Conservation (phyloP, 306 rosid species). For the Malus sylvestris region DNA sequence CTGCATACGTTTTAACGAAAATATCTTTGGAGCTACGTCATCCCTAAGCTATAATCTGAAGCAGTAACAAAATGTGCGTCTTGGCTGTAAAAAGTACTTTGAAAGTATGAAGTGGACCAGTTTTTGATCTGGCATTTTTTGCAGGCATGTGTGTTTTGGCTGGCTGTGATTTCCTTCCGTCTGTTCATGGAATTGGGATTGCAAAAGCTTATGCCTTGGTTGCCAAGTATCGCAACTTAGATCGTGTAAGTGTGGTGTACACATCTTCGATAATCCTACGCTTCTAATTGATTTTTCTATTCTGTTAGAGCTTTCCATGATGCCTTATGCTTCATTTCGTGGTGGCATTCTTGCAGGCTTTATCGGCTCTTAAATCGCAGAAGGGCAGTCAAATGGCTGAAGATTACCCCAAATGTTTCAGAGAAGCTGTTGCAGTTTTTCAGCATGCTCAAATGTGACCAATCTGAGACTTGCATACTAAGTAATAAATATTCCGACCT, state of each 20-base stretch:
- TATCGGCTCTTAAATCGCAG: conserved; percentile 70
- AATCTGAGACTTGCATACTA: background rate
- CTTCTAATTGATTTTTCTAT: too few species aligned
- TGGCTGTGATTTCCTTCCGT: conserved; percentile 95
- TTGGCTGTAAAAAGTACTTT: background rate
- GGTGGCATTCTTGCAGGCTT: conserved; percentile 40
- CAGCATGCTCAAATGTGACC: conserved; percentile 79
- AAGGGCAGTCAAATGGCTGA: conserved; percentile 66
- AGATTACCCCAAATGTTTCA: conserved; percentile 64
- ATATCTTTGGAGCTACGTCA: background rate
- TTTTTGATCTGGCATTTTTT: background rate
- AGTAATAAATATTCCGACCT: background rate
- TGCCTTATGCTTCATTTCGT: background rate
- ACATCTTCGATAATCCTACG: too few species aligned
- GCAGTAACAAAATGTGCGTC: background rate
- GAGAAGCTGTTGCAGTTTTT: conserved; percentile 75
- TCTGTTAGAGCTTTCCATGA: background rate
- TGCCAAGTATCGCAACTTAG: conserved; percentile 69
- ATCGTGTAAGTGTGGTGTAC: conserved; percentile 56
- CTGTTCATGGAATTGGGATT: conserved; percentile 95
- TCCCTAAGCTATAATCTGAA: background rate
- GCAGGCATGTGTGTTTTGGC: conserved; percentile 95
- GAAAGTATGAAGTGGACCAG: background rate
- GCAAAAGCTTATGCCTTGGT: conserved; percentile 75
- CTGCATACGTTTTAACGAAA: background rate